These are phyloP conservation scores for Thuja plicata DNA, from an alignment of 83 land plant species.

Conservation along the genomic window DNA sequence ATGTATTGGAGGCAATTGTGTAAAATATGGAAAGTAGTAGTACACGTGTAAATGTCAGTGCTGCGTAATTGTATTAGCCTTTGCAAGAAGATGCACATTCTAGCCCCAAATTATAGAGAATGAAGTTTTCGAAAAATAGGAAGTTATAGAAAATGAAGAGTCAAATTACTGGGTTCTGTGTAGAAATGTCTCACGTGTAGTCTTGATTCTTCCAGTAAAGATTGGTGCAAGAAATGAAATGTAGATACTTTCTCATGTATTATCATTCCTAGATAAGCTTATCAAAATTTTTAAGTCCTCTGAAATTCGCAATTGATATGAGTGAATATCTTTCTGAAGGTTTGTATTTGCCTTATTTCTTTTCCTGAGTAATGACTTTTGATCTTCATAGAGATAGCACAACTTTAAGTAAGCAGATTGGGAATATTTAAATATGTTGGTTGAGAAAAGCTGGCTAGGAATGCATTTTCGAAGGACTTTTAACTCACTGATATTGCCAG, in stretches of 20 bases:
- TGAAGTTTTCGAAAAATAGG: neutral
- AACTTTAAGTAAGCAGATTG: neutral
- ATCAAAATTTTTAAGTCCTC: neutral
- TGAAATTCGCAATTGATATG: neutral
- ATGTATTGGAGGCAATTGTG: neutral
- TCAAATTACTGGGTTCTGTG: neutral
- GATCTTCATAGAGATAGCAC: neutral
- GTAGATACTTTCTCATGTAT: neutral
- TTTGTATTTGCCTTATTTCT: neutral
- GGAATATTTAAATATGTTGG: neutral
- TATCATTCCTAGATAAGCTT: neutral
- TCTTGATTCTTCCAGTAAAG: neutral
- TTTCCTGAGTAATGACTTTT: neutral
- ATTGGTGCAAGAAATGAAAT: neutral
- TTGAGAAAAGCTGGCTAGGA: neutral
- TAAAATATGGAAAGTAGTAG: neutral
- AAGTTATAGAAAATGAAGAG: neutral
- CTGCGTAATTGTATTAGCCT: neutral
- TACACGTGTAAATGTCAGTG: neutral
- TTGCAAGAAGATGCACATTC: neutral
- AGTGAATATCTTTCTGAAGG: neutral
- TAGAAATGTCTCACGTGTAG: neutral
- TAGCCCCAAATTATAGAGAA: neutral
- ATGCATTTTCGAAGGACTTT: neutral
- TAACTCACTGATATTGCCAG: neutral